Percentiles rank a stretch among this genome's conserved stretches.
These are phyloP conservation scores for Pseudonitzschia delicatissima DNA, from an alignment of 108 stramenopile genomes.

Conservation along the genomic window DNA sequence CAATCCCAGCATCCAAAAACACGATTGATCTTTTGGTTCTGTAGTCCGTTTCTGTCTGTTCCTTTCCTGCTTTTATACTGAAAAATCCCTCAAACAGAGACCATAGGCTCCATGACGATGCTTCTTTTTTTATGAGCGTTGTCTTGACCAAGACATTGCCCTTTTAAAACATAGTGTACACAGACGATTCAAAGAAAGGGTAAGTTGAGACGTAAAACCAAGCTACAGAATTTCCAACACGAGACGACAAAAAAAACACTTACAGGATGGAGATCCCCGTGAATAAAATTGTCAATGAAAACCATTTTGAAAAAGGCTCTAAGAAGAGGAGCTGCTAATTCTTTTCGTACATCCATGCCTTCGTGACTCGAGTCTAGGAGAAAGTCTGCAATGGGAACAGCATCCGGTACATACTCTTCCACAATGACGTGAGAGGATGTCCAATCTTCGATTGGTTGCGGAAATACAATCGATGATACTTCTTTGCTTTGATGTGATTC, in stretches of 20 bases:
- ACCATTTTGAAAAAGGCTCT: slow-evolving; percentile 91
- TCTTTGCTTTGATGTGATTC: slow-evolving; percentile 18
- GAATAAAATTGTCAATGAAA: slow-evolving; percentile 60
- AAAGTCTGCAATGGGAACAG: slow-evolving; percentile 62
- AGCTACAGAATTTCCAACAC: not conserved
- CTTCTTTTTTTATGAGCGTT: slow-evolving; percentile 1
- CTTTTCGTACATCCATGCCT: slow-evolving; percentile 48
- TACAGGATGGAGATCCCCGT: slow-evolving; percentile 76
- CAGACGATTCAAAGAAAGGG: not conserved
- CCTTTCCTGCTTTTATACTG: not conserved
- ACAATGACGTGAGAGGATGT: slow-evolving; percentile 55
- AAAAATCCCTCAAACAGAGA: not conserved
- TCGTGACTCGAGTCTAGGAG: slow-evolving; percentile 54
- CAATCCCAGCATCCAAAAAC: slow-evolving; percentile 89
- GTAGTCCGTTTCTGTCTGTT: not conserved
- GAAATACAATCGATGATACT: slow-evolving; percentile 54
- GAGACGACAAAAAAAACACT: not conserved
- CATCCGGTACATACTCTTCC: slow-evolving; percentile 67
- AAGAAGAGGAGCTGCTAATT: slow-evolving; percentile 71
- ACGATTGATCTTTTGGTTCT: slow-evolving; percentile 52
- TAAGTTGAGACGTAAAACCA: not conserved
- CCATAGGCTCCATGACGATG: not conserved
- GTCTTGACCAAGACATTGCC: slow-evolving; percentile 36
- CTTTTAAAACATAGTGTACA: not conserved
- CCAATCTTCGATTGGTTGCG: slow-evolving; percentile 63